Evolutionary conservation across 106 monocot species (phyloP).

Genomic region (Acorus calamus): DNA sequence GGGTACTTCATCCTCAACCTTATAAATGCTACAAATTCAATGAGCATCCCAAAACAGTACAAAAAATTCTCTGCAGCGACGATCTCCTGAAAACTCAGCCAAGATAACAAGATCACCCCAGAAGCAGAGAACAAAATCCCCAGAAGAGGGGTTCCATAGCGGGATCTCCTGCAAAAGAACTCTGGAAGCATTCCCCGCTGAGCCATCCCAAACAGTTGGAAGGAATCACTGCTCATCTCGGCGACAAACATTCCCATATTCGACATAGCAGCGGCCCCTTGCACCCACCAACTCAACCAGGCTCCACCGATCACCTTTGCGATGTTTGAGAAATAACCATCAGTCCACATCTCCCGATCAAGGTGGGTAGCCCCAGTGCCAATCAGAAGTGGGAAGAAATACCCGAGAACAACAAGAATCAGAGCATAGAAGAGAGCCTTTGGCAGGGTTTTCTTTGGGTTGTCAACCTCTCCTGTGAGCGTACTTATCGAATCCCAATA

Average conservation of each 20-base stretch:
- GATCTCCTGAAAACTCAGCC: slow-evolving; percentile 46
- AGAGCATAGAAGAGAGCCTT: slow-evolving; percentile 31
- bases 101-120: slow-evolving; percentile 33
- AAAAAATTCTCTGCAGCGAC: slow-evolving; percentile 41
- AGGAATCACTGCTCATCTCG: slow-evolving; percentile 41
- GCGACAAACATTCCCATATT: slow-evolving; percentile 45
- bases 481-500: slow-evolving; percentile 49
- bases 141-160: slow-evolving; percentile 27
- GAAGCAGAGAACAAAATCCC: slow-evolving; percentile 41
- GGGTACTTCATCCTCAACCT: slow-evolving; percentile 24
- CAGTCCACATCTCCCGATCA: slow-evolving; percentile 26
- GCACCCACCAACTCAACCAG: slow-evolving; percentile 36
- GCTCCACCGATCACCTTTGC: slow-evolving; percentile 30
- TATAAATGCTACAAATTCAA: slow-evolving; percentile 36
- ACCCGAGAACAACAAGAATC: slow-evolving; percentile 16
- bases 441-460: slow-evolving; percentile 26
- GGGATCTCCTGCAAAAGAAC: slow-evolving; percentile 27
- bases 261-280: slow-evolving; percentile 24
- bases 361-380: slow-evolving; percentile 28
- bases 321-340: slow-evolving; percentile 33
- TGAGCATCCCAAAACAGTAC: slow-evolving; percentile 32
- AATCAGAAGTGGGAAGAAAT: slow-evolving; percentile 24
- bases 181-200: slow-evolving; percentile 38
- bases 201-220: slow-evolving; percentile 37
- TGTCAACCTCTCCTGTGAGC: slow-evolving; percentile 37